Percentiles rank a stretch among this genome's conserved stretches.
phyloP scores from a whole-genome alignment of 129 eudicot genomes.

The Flaveria linearis region DNA sequence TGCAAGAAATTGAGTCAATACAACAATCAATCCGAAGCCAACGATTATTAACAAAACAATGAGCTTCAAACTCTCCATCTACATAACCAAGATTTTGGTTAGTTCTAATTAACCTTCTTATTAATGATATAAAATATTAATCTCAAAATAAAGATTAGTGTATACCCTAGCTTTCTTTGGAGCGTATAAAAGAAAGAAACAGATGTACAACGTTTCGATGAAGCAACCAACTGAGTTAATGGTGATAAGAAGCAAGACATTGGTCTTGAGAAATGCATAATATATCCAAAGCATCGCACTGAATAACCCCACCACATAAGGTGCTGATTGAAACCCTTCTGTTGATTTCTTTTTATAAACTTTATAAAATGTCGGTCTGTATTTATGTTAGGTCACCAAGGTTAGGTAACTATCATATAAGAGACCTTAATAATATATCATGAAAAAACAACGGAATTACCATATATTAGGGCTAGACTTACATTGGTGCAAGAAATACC shows the following conservation, averaged over 20 bases:
- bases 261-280: slow-evolving; percentile 56
- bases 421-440: background rate
- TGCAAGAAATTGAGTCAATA: slow-evolving; percentile 43
- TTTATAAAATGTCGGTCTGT: slow-evolving; percentile 65
- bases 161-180: slow-evolving; percentile 49
- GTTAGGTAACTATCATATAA: background rate
- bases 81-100: background rate
- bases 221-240: slow-evolving; percentile 63
- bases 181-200: slow-evolving; percentile 61
- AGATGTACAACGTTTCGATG: slow-evolving; percentile 55
- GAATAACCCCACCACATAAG: slow-evolving; percentile 69
- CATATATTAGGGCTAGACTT: slow-evolving; percentile 23
- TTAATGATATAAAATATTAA: background rate
- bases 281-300: slow-evolving; percentile 75
- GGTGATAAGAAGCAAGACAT: slow-evolving; percentile 58
- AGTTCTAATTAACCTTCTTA: background rate
- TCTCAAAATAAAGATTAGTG: background rate
- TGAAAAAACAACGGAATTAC: background rate
- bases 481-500: slow-evolving; percentile 76
- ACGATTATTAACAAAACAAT: slow-evolving; percentile 40
- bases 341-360: slow-evolving; percentile 75
- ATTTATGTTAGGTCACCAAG: background rate
- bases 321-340: slow-evolving; percentile 65
- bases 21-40: slow-evolving; percentile 51
- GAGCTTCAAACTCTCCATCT: slow-evolving; percentile 56